Evolutionary conservation across 805 yeast genomes (phyloP).

Genomic region (Priceomyces carsonii): DNA sequence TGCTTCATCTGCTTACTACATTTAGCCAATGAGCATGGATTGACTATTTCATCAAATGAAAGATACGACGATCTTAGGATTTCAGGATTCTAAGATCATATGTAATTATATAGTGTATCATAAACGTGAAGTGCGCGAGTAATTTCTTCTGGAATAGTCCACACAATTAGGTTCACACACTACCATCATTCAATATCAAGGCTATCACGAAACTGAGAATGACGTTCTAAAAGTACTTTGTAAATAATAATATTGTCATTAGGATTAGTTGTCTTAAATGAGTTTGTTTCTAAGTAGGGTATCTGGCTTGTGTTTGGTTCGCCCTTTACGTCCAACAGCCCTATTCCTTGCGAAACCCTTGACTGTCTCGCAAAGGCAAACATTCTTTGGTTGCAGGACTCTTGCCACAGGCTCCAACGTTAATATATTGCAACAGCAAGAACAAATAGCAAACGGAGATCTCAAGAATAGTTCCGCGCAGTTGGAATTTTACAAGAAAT

Average conservation of each 20-base stretch:
- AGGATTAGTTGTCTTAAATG: not conserved
- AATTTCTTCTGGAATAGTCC: constrained; percentile 4
- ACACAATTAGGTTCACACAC: not conserved
- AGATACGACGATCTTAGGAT: constrained; percentile 36
- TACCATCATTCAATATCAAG: too few relatives aligned
- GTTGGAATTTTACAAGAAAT: constrained; percentile 76
- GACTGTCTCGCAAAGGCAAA: too few relatives aligned
- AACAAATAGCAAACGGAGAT: constrained; percentile 83
- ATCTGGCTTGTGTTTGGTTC: too few relatives aligned
- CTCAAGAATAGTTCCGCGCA: constrained; percentile 69
- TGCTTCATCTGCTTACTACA: constrained; percentile 46
- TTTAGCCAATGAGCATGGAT: constrained; percentile 46
- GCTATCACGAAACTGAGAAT: too few relatives aligned
- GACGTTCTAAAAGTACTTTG: too few relatives aligned
- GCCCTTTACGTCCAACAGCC: too few relatives aligned
- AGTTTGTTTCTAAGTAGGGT: not conserved
- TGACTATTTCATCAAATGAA: constrained; percentile 31
- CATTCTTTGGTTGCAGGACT: constrained; percentile 6
- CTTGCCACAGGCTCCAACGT: constrained; percentile 28
- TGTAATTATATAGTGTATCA: not conserved
- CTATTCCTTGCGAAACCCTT: too few relatives aligned
- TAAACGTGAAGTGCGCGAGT: not conserved
- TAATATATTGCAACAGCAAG: constrained; percentile 47
- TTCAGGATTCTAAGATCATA: constrained; percentile 18
- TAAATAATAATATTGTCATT: too few relatives aligned